Conservation (phyloP, 2,329 filamentous ascomycete species). For the Penicillium sp. region DNA sequence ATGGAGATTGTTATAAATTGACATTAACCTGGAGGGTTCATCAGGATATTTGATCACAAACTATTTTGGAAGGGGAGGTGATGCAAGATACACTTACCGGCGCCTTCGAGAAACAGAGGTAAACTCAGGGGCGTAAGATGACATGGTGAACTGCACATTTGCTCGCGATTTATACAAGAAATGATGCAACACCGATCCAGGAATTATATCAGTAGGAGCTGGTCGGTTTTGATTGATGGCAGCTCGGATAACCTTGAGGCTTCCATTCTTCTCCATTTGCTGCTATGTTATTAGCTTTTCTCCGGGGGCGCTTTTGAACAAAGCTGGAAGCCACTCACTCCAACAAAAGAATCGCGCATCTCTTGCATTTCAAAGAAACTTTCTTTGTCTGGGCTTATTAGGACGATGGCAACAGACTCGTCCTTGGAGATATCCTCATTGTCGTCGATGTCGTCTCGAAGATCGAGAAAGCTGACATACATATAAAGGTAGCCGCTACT, state of each 20-base stretch:
- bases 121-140: constrained; percentile 71
- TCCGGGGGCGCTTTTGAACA: constrained; percentile 32
- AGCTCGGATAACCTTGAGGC: constrained; percentile 68
- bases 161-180: constrained; percentile 93
- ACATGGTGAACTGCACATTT: constrained; percentile 96
- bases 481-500: constrained; percentile 96
- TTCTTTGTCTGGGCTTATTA: constrained; percentile 91
- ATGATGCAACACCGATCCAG: constrained; percentile 77
- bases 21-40: constrained; percentile 60
- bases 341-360: constrained; percentile 61
- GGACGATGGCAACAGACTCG: constrained; percentile 79
- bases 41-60: neutral
- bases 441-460: constrained; percentile 49
- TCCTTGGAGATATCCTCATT: constrained; percentile 51
- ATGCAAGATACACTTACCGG: constrained; percentile 55
- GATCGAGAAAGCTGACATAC: constrained; percentile 93
- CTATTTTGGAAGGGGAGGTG: neutral
- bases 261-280: constrained; percentile 72
- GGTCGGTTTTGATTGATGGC: constrained; percentile 71
- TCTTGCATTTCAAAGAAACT: constrained; percentile 85
- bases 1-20: constrained; percentile 81
- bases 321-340: constrained; percentile 39
- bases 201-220: constrained; percentile 69
- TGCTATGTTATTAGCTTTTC: constrained; percentile 30
- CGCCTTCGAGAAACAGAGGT: constrained; percentile 58